Evolutionary conservation across 164 flowering plant species (phyloP).

Genomic region (Berberis vulgaris): DNA sequence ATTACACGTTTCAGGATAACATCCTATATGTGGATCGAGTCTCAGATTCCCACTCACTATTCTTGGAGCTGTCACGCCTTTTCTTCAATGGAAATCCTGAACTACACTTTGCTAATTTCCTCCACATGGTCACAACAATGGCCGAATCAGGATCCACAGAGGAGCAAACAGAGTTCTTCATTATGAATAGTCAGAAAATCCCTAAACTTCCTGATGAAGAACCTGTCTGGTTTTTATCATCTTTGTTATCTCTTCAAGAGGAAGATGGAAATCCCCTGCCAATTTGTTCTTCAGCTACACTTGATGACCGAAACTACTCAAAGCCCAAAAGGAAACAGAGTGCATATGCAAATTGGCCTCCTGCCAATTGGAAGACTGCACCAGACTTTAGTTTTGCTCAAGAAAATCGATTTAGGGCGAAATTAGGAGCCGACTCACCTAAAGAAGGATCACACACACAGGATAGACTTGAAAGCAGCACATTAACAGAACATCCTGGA

Average conservation of each 20-base stretch:
- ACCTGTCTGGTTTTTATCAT: constrained; percentile 54
- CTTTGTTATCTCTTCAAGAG: constrained; percentile 9
- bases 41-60: constrained; percentile 63
- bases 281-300: constrained; percentile 10
- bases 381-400: constrained; percentile 43
- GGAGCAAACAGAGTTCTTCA: constrained; percentile 67
- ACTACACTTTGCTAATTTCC: constrained; percentile 85
- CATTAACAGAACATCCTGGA: constrained; percentile 9
- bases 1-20: constrained; percentile 41
- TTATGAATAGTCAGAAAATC: constrained; percentile 69
- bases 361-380: constrained; percentile 73
- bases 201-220: constrained; percentile 65
- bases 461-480: constrained; percentile 7
- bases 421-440: constrained; percentile 11
- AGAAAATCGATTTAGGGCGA: constrained; percentile 26
- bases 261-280: constrained; percentile 11
- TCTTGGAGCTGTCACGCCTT: constrained; percentile 74
- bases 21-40: constrained; percentile 45
- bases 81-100: constrained; percentile 54
- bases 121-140: constrained; percentile 87
- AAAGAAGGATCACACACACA: constrained; percentile 6
- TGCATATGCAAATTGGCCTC: constrained; percentile 53
- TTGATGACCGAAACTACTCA: constrained; percentile 14
- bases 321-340: constrained; percentile 28
- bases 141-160: constrained; percentile 66